Base-by-base conservation (phyloP, 257 asterid species). In the Solanum bulbocastanum region DNA sequence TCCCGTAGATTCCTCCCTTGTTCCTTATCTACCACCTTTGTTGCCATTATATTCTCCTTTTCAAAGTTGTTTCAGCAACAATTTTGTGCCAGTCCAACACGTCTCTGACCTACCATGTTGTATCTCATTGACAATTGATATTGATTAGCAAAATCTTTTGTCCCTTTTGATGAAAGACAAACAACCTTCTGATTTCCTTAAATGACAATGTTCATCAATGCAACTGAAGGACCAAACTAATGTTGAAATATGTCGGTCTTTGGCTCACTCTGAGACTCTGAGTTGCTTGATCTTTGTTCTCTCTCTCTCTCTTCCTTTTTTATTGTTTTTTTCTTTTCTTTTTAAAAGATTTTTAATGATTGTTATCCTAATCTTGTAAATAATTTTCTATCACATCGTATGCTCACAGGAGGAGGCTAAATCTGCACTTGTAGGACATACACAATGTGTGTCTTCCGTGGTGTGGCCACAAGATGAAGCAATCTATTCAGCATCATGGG, bases 401-500 rank as follows among this genome's bases (percentile, higher is more conserved):
- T 79, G 10, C 65, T 42, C 84, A 73, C 95, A 97, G 99, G 99
- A 94, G 81, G 98, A 91, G 88, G 95, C 97, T 85, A 84, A 92
- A 86, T 93, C 99, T 83, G 91, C 96, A 65, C 91, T 97, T 14
- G 96, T 94, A 76, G 99, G 99, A 49, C 99, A 97, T 91, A 93
- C 98, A 71, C 99, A 97, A 88, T 92, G 95, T 89, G 98, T 96
- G 84, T 92, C 99, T 86, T 91, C 99, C 78, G 96, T 95, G 44
- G 92, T 90, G 89, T 97, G 99, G 99, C 97, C 99, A 23, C 89
- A 92, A 86, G 91, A 56, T 83, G 93, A 85, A 72, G 90, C 95
- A 88, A 89, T 97, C 66, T 96, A 92, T 90, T 97, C 99, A 66
- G 95, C 96, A 69, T 95, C 99, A 83, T 97, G 99, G 98, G 99